Conservation (phyloP, 2,329 filamentous ascomycete genomes). For the Huntiella decipiens region DNA sequence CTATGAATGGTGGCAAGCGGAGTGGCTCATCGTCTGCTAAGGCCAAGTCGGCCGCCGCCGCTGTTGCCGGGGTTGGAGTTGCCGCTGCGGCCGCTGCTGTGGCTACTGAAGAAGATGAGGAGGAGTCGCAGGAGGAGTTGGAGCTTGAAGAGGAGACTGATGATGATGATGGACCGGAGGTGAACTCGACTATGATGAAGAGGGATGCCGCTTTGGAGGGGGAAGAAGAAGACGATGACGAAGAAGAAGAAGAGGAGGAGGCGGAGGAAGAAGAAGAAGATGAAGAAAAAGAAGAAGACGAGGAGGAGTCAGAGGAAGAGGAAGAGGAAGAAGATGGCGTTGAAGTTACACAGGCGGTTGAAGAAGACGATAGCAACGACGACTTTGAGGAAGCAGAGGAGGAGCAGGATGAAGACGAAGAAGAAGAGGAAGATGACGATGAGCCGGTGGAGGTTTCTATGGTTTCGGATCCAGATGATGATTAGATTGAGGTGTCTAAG, state of each 20-base stretch:
- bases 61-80: slow-evolving; percentile 1
- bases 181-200: neutral
- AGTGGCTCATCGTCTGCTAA: neutral
- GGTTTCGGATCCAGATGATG: slow-evolving; percentile 9
- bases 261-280: neutral
- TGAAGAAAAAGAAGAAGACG: slow-evolving; percentile 2
- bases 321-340: slow-evolving; percentile 20
- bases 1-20: slow-evolving; percentile 19
- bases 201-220: neutral
- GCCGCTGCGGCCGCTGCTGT: neutral
- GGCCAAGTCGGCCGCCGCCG: slow-evolving; percentile 7
- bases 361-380: slow-evolving; percentile 4
- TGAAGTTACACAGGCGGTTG: neutral
- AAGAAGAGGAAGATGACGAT: slow-evolving; percentile 7
- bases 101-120: slow-evolving; percentile 1
- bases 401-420: slow-evolving; percentile 3
- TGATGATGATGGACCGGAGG: slow-evolving; percentile 1
- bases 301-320: neutral
- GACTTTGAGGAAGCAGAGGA: slow-evolving; percentile 9
- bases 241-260: neutral
- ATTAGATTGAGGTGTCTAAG: slow-evolving; percentile 7
- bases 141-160: slow-evolving; percentile 4
- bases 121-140: slow-evolving; percentile 1
- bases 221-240: slow-evolving; percentile 1
- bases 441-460: slow-evolving; percentile 6